A percentile compares a stretch with the other conserved stretches of the same genome.
phyloP scores from a whole-genome alignment of 2,329 filamentous ascomycete genomes.

The Coleophoma eucalyptorum region DNA sequence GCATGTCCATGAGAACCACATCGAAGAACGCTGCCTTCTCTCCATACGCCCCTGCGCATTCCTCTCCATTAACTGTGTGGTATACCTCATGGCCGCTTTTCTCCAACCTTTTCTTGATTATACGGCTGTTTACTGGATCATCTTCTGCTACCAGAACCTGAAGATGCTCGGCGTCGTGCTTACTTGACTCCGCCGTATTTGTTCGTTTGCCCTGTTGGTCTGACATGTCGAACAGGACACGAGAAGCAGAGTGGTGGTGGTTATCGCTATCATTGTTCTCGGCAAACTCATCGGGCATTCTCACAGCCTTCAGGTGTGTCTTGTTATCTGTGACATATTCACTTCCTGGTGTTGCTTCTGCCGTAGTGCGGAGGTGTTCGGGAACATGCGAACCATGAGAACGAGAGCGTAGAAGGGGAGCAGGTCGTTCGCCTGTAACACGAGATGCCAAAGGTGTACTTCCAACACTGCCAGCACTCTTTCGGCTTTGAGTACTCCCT shows the following conservation, averaged over 20 bases:
- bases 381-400: constrained; percentile 13
- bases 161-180: constrained; percentile 18
- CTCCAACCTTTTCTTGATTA: constrained; percentile 75
- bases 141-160: constrained; percentile 79
- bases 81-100: constrained; percentile 69
- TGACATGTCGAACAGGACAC: constrained; percentile 15
- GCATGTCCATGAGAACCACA: constrained; percentile 88
- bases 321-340: constrained; percentile 33
- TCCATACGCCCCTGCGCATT: constrained; percentile 69
- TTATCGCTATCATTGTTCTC: constrained; percentile 3
- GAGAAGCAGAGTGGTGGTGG: constrained; percentile 6
- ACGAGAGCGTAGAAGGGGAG: constrained; percentile 11
- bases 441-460: neutral
- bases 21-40: constrained; percentile 64
- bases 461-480: constrained; percentile 13
- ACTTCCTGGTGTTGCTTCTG: constrained; percentile 33
- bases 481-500: constrained; percentile 13
- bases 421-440: constrained; percentile 1
- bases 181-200: neutral
- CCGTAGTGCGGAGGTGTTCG: constrained; percentile 10
- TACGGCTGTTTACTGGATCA: constrained; percentile 81
- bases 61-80: constrained; percentile 78
- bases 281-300: constrained; percentile 38
- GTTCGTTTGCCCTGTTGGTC: neutral
- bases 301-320: constrained; percentile 38